These are phyloP conservation scores for Funneliformis geosporum DNA, from an alignment of 192 early-diverging fungal genomes.

Conservation along the genomic window DNA sequence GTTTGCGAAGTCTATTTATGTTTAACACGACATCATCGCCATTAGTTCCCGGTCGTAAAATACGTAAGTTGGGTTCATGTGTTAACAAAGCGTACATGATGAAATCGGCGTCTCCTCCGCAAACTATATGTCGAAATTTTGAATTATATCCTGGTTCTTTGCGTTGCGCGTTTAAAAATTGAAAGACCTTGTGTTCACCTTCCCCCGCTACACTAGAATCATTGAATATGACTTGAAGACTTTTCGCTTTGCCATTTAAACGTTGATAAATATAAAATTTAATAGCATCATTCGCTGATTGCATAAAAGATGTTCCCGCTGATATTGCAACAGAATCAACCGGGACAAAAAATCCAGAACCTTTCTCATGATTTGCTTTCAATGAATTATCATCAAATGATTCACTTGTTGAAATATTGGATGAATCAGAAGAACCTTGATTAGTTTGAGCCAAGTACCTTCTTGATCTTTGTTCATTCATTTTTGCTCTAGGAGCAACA, in stretches of 20 bases:
- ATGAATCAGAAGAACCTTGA: neutral
- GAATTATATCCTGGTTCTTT: conserved; percentile 10
- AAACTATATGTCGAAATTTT: conserved; percentile 20
- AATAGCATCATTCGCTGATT: conserved; percentile 23
- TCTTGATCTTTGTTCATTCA: conserved; percentile 29
- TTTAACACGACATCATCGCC: neutral
- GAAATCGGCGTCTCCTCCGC: conserved; percentile 29
- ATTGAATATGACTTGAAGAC: conserved; percentile 30
- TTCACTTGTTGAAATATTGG: neutral
- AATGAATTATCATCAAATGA: neutral
- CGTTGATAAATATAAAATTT: conserved; percentile 29
- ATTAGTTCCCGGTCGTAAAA: neutral
- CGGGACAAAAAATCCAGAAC: conserved; percentile 26
- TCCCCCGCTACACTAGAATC: conserved; percentile 30
- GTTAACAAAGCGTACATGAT: conserved; percentile 28
- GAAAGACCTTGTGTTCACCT: conserved; percentile 30
- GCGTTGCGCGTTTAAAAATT: conserved; percentile 26
- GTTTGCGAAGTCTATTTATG: conserved; percentile 21
- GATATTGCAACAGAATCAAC: conserved; percentile 20
- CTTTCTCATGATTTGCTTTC: neutral
- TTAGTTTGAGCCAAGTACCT: neutral
- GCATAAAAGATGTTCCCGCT: conserved; percentile 27
- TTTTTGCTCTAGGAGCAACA: conserved; percentile 33
- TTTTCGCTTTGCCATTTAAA: conserved; percentile 12
- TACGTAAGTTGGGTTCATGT: conserved; percentile 18